These are phyloP conservation scores for Sonneratia alba DNA, from an alignment of 345 rosid genomes.

Conservation along the genomic window DNA sequence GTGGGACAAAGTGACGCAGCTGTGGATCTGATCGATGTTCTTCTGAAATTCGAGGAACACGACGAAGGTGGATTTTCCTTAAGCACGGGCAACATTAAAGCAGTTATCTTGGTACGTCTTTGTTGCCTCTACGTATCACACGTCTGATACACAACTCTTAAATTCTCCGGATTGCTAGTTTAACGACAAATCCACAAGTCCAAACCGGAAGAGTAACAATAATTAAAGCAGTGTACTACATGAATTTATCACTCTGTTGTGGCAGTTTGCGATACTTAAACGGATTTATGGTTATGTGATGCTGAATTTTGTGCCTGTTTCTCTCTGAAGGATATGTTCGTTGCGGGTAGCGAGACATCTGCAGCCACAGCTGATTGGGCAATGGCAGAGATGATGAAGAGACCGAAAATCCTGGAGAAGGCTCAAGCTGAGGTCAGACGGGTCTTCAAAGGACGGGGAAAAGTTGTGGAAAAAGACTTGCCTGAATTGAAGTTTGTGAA, in stretches of 20 bases:
- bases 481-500: slow-evolving; percentile 2
- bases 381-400: slow-evolving; percentile 16
- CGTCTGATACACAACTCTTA: background rate
- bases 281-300: background rate
- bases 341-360: slow-evolving; percentile 20
- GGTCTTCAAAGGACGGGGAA: slow-evolving; percentile 10
- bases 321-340: slow-evolving; percentile 13
- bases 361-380: slow-evolving; percentile 17
- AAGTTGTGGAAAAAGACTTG: slow-evolving; percentile 9
- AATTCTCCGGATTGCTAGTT: background rate
- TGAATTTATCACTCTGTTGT: too few species aligned
- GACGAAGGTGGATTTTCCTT: slow-evolving; percentile 14
- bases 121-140: background rate
- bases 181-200: background rate
- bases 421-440: slow-evolving; percentile 25
- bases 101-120: slow-evolving; percentile 20
- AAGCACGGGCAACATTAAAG: slow-evolving; percentile 20
- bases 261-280: too few species aligned
- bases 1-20: background rate
- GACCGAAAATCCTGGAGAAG: slow-evolving; percentile 11
- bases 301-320: background rate
- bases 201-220: background rate
- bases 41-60: slow-evolving; percentile 17
- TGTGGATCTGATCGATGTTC: slow-evolving; percentile 27
- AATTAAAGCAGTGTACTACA: too few species aligned